Evolutionary conservation across 164 flowering plant genomes (phyloP).

Genomic region (Cinnamomum micranthum): DNA sequence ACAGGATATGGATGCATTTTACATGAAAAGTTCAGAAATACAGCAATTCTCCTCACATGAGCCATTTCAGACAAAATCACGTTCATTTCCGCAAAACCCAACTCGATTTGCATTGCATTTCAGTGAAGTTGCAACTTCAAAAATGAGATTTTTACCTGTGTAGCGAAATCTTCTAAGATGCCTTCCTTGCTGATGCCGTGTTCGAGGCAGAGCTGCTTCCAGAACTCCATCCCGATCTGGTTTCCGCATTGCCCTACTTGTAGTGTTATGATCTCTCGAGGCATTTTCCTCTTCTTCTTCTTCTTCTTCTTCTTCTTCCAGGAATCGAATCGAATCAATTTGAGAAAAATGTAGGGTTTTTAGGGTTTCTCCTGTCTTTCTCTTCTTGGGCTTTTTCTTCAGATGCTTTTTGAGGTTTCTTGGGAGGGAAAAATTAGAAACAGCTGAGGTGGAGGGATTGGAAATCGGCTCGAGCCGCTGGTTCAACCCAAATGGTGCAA

Average conservation of each 20-base stretch:
- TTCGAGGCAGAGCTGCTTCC: constrained; percentile 99
- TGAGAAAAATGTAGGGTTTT: constrained; percentile 10
- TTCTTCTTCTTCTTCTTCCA: background rate
- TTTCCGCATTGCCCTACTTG: constrained; percentile 99
- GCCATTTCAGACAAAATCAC: background rate
- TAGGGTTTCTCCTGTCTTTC: background rate
- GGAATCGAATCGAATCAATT: background rate
- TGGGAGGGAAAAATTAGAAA: constrained; percentile 13
- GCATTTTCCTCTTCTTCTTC: constrained; percentile 46
- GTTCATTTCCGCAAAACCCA: background rate
- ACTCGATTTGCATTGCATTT: too few species aligned
- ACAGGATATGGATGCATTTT: too few species aligned
- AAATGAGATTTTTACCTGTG: constrained; percentile 52
- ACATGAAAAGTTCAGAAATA: too few species aligned
- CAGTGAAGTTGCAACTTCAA: background rate
- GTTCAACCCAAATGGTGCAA: background rate
- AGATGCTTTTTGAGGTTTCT: background rate
- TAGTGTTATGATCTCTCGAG: constrained; percentile 91
- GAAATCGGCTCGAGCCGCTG: background rate
- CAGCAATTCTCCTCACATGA: too few species aligned
- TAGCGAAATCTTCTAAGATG: constrained; percentile 96
- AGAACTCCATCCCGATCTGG: constrained; percentile 99
- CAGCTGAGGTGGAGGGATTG: background rate
- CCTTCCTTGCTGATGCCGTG: constrained; percentile 98
- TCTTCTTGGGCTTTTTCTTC: background rate